Evolutionary conservation across 208 protist genomes (phyloP), one percentile per base, ranked within the genome.

Genomic region (Tritrichomonas musculus): DNA sequence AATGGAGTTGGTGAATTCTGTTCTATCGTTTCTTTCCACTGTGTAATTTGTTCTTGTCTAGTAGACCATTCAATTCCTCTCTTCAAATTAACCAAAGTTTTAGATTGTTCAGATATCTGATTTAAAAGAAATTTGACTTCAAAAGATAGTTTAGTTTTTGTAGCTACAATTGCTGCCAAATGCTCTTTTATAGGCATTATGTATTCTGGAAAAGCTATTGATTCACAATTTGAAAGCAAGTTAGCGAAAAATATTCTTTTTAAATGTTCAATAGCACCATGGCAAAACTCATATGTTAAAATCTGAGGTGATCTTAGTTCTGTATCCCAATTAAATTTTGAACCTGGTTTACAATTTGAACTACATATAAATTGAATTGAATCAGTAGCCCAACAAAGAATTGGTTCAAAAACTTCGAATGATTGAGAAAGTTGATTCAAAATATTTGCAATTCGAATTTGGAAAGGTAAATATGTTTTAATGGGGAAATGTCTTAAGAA

Each of bases 191-290:
- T 88, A 27, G 47, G 44, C 20, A 44, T 25, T 57, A 49, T 39
- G 30, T 60, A 88, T 39, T 88, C 77, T 22, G 77, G 77, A 30
- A 88, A 88, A 44, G 77, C 77, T 17, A 88, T 88, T n/a, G 44
- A 53, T 47, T 53, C 47, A 8, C 41, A 53, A 5, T 53, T 1
- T 2, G 14, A 13, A 27, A 88, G 14, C 0, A 88, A n/a, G 5
- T 88, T 25, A 20, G 77, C 5, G 39, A 53, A 49, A 17, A 88
- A 53, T 17, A 88, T 22, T 2, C n/a, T 44, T 1, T 30, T 55
- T 33, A 88, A 20, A 33, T 20, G 44, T 5, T 88, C 77, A 22
- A 88, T 39, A 9, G 41, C 44, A 44, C 41, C 77, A 53, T 88
- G 41, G 25, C 41, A 44, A 36, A 53, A 88, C 27, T 88, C 77